Percentiles rank a stretch among this genome's conserved stretches.
Evolutionary conservation across 208 protist species (phyloP).

Genomic region (Herpetomonas muscarum): DNA sequence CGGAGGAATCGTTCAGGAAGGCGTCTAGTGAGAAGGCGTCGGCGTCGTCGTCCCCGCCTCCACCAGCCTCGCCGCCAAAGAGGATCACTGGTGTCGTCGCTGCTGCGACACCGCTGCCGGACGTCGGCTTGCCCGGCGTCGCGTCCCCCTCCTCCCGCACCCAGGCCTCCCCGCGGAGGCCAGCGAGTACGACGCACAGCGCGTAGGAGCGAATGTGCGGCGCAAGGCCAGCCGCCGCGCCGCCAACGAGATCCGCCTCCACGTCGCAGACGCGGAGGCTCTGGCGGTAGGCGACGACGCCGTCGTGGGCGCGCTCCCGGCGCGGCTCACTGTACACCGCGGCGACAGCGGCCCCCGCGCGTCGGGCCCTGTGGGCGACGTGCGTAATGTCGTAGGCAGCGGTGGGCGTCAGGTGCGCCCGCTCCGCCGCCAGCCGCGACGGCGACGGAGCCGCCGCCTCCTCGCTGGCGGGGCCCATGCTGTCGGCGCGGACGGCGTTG

Average conservation of each 20-base stretch:
- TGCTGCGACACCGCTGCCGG: slow-evolving; percentile 12
- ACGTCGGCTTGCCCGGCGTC: not conserved
- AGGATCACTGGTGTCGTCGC: slow-evolving; percentile 10
- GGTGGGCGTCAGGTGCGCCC: slow-evolving; percentile 18
- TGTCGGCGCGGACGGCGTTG: slow-evolving; percentile 23
- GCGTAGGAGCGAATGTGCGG: slow-evolving; percentile 45
- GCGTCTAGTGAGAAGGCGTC: slow-evolving; percentile 7
- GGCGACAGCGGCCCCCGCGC: slow-evolving; percentile 7
- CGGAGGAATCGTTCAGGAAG: slow-evolving; percentile 13
- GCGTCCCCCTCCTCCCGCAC: slow-evolving; percentile 11
- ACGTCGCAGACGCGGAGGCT: slow-evolving; percentile 40
- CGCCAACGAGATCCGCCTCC: slow-evolving; percentile 50
- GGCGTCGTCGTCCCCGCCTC: not conserved
- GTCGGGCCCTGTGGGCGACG: slow-evolving; percentile 17
- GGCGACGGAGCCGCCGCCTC: slow-evolving; percentile 16
- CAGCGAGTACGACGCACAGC: slow-evolving; percentile 33
- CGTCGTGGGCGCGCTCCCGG: slow-evolving; percentile 27
- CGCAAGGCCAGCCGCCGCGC: slow-evolving; percentile 32
- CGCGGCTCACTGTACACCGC: slow-evolving; percentile 19
- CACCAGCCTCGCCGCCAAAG: slow-evolving; percentile 2
- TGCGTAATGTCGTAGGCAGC: slow-evolving; percentile 39
- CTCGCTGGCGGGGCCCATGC: not conserved
- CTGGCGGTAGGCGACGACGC: slow-evolving; percentile 35
- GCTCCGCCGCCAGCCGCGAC: slow-evolving; percentile 31
- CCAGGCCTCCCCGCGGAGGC: slow-evolving; percentile 39